phyloP scores from a whole-genome alignment of 2,329 filamentous ascomycete genomes.

The Verticillium longisporum region DNA sequence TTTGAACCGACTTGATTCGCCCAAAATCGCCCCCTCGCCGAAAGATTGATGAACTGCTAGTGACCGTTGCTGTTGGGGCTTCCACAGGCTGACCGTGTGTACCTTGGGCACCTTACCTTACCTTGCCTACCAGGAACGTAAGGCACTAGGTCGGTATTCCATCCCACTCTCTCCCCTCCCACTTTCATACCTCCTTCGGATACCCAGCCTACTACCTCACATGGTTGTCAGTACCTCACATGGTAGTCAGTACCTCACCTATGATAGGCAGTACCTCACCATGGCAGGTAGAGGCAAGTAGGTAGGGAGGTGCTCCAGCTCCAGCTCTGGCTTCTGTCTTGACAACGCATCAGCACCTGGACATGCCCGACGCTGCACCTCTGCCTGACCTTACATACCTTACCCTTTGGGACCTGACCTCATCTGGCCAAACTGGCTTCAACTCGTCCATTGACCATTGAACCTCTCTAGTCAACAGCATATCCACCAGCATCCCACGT shows the following conservation, averaged over 20 bases:
- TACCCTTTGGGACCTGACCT: background rate
- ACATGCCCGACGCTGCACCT: slow-evolving; percentile 38
- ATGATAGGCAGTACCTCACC: too few species aligned
- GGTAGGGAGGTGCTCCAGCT: too few species aligned
- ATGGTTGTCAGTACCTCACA: too few species aligned
- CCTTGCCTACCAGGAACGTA: too few species aligned
- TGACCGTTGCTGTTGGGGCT: too few species aligned
- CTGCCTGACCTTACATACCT: slow-evolving; percentile 38
- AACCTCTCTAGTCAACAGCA: background rate
- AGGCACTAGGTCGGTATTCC: background rate
- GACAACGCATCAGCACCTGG: slow-evolving; percentile 44
- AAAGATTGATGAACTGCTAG: too few species aligned
- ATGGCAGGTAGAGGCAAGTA: too few species aligned
- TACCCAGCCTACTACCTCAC: too few species aligned
- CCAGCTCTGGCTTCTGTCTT: slow-evolving; percentile 18
- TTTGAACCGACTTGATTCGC: slow-evolving; percentile 24
- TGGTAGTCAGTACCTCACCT: too few species aligned
- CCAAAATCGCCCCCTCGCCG: slow-evolving; percentile 14
- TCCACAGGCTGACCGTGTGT: too few species aligned
- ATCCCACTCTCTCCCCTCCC: too few species aligned
- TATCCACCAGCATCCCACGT: background rate
- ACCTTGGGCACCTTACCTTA: background rate
- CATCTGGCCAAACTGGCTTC: background rate
- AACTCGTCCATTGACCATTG: background rate
- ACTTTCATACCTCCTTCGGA: too few species aligned